phyloP scores from a whole-genome alignment of 1,139 yeast species.

The Candida mesenterica region DNA sequence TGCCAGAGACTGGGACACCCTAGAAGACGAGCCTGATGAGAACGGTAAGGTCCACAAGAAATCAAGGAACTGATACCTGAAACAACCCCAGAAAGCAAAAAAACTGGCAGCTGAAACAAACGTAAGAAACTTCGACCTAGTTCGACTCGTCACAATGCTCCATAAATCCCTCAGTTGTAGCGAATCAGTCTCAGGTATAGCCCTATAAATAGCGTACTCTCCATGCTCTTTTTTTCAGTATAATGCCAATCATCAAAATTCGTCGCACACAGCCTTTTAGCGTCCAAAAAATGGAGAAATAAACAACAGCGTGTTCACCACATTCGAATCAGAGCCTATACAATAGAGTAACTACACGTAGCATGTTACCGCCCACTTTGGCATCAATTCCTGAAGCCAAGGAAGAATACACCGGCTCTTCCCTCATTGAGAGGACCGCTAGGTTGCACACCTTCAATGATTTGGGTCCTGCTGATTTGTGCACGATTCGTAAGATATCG shows the following conservation, averaged over 20 bases:
- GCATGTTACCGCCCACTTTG: conserved; percentile 43
- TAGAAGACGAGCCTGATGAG: conserved; percentile 36
- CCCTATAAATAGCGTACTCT: too few relatives aligned
- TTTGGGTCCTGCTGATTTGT: conserved; percentile 89
- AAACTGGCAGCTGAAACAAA: not conserved
- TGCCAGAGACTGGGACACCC: conserved; percentile 66
- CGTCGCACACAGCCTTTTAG: too few relatives aligned
- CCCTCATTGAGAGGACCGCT: conserved; percentile 52
- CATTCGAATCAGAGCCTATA: not conserved
- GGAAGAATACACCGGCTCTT: conserved; percentile 51
- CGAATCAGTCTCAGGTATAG: too few relatives aligned
- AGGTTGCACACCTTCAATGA: conserved; percentile 47
- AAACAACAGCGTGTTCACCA: not conserved
- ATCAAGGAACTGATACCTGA: conserved; percentile 1
- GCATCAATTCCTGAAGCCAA: conserved; percentile 52
- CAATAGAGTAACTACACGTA: not conserved
- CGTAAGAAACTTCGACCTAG: too few relatives aligned
- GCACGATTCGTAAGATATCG: conserved; percentile 59
- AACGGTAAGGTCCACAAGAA: conserved; percentile 15
- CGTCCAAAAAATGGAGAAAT: too few relatives aligned
- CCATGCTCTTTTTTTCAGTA: too few relatives aligned
- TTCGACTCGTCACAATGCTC: too few relatives aligned
- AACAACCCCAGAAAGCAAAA: not conserved
- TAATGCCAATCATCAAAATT: too few relatives aligned
- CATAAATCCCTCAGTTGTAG: too few relatives aligned